Base-by-base conservation (phyloP, 305 asterid genomes). In the Fraxinus sp. region DNA sequence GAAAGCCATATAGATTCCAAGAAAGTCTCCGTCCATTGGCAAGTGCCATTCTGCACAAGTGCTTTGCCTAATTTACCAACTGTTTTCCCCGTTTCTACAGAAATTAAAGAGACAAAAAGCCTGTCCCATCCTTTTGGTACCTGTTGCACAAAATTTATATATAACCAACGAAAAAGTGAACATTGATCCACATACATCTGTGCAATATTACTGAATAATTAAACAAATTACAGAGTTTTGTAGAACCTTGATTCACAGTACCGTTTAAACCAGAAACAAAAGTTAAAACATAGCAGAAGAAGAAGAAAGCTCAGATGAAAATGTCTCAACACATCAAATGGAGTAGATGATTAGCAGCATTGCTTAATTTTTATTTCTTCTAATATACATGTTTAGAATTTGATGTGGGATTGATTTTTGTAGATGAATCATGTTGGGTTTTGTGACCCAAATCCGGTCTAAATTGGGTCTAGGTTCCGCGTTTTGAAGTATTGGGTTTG, bases 71-170 rank as follows among this genome's bases (percentile, higher is more conserved):
- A 85, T 84, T 87, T 96, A 24, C 91, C 96, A 32, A 89, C 80
- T 41, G 93, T 82, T 86, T 90, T 96, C 81, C 98, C 98, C 22
- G 94, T 92, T 85, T 91, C 97, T 57, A 87, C 92, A 32, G 92
- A 89, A 79, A 90, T 85, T 66, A 94, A 4, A 28, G 94, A 87
- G 77, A 96, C 84, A 46, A 77, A 88, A 22, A 96, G 94, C 80
- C 93, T 91, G 88, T 96, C 99, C 98, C 98, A 94, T 87, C 97
- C 98, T 87, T 94, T 96, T 39, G 99, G 98, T 24, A 94, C 97
- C 99, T 96, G 85, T 62, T 71, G 55, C 57, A 75, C 32, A 55
- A 77, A 66, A 66, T 37, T 13, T 20, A 11, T 64, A 18, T 28
- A 37, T 68, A 77, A 30, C 26, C 33, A 18, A 30, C 5, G 57